Conservation (phyloP, 352 stramenopile genomes). For the Pythium phragmiticola region DNA sequence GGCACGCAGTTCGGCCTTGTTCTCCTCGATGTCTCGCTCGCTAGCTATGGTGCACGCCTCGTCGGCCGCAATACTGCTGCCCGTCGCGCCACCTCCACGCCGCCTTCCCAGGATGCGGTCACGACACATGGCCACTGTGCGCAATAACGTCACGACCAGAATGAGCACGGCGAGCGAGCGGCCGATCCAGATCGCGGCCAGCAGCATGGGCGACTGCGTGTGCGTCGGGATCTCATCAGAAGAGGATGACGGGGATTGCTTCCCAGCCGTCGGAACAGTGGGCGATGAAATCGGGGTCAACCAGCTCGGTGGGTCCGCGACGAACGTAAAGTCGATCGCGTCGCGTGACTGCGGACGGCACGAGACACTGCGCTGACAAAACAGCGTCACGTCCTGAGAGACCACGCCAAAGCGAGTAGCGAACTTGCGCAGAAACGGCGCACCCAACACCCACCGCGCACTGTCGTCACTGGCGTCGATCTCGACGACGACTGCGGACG, state of each 20-base stretch:
- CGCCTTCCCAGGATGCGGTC: background rate
- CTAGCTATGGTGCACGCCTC: constrained; percentile 11
- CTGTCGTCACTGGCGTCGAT: background rate
- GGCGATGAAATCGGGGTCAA: background rate
- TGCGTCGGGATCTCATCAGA: background rate
- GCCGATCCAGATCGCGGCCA: background rate
- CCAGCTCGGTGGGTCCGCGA: background rate
- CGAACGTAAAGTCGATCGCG: background rate
- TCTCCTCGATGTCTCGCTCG: constrained; percentile 17
- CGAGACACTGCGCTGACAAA: background rate
- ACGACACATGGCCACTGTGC: background rate
- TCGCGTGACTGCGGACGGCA: constrained; percentile 2
- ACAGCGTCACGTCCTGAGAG: constrained; percentile 1
- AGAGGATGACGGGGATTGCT: no score
- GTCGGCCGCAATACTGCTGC: background rate
- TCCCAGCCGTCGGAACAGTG: background rate
- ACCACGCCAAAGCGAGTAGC: background rate
- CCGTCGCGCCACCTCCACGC: background rate
- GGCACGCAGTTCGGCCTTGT: background rate
- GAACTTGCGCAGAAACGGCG: constrained; percentile 20
- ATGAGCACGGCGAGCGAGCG: background rate
- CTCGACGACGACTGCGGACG: constrained; percentile 2
- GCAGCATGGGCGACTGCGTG: background rate
- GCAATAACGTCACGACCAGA: background rate
- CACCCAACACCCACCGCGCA: constrained; percentile 6